Conservation (phyloP, 23 red algal genomes). For the Gracilaria domingensis region DNA sequence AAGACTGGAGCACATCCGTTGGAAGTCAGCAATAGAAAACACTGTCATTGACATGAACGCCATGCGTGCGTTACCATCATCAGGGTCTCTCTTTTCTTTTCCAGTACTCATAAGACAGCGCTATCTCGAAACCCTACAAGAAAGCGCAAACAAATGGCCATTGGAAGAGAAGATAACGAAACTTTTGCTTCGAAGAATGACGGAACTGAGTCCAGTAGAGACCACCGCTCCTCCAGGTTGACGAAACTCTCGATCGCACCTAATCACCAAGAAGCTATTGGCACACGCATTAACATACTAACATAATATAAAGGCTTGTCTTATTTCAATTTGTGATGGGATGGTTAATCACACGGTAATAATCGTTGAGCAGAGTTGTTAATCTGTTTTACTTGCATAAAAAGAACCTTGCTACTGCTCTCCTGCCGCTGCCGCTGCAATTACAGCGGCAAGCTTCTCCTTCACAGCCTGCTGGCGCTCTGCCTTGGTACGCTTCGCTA, state of each 20-base stretch:
- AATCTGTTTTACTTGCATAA: background rate
- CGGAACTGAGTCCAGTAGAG: background rate
- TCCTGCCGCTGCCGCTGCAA: constrained; percentile 34
- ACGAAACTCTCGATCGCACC: background rate
- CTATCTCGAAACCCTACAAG: constrained; percentile 47
- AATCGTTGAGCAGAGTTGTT: background rate
- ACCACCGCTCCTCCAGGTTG: background rate
- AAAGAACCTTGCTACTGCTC: constrained; percentile 6
- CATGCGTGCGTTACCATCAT: constrained; percentile 31
- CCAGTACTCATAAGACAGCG: background rate
- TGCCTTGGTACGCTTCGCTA: constrained; percentile 62
- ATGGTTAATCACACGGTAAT: too few relatives aligned
- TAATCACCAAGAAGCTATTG: background rate
- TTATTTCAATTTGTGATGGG: background rate
- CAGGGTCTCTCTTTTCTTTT: background rate
- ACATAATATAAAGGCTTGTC: background rate
- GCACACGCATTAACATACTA: background rate
- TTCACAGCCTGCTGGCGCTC: constrained; percentile 64
- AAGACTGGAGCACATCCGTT: constrained; percentile 54
- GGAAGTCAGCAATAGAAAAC: constrained; percentile 47
- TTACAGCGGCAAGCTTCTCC: constrained; percentile 58
- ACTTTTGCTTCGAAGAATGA: constrained; percentile 50
- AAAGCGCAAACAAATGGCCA: constrained; percentile 56
- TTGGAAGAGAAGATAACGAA: constrained; percentile 67
- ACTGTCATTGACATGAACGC: constrained; percentile 23